Evolutionary conservation across 176 grass and related monocot species (phyloP).

Genomic region (Bolboschoenus planiculmis): DNA sequence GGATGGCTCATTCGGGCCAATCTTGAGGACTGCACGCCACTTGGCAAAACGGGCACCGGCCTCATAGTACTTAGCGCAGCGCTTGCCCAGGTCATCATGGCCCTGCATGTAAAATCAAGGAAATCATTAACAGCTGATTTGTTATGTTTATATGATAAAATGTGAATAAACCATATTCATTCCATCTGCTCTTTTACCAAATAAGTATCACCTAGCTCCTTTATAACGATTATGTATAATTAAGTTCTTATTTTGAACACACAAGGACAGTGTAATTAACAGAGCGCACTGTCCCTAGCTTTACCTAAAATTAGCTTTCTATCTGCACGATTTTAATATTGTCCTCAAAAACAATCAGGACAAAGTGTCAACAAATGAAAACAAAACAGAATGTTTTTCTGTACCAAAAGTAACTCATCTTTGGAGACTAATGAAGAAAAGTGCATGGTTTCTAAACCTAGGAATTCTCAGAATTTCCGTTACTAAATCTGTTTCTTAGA

Average conservation of each 20-base stretch:
- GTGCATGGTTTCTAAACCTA: neutral
- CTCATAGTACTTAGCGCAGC: conserved; percentile 78
- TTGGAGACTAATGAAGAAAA: neutral
- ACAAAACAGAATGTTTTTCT: neutral
- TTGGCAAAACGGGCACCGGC: conserved; percentile 86
- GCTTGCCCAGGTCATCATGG: conserved; percentile 81
- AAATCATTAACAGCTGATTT: neutral
- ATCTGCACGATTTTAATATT: neutral
- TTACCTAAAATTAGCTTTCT: neutral
- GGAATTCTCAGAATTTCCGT: neutral
- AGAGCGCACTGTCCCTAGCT: neutral
- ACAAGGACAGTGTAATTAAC: neutral
- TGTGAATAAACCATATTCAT: neutral
- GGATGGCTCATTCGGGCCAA: conserved; percentile 57
- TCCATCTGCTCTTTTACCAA: neutral
- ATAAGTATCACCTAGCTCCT: neutral
- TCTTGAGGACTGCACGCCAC: conserved; percentile 90
- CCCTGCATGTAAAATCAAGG: conserved; percentile 19
- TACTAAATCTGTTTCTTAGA: neutral
- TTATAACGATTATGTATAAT: neutral
- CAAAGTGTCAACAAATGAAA: neutral
- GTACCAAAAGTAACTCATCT: neutral
- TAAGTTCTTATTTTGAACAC: neutral
- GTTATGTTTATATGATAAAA: neutral
- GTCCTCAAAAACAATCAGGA: neutral